phyloP scores from a whole-genome alignment of 441 rosid genomes.

The Populus hybrid region DNA sequence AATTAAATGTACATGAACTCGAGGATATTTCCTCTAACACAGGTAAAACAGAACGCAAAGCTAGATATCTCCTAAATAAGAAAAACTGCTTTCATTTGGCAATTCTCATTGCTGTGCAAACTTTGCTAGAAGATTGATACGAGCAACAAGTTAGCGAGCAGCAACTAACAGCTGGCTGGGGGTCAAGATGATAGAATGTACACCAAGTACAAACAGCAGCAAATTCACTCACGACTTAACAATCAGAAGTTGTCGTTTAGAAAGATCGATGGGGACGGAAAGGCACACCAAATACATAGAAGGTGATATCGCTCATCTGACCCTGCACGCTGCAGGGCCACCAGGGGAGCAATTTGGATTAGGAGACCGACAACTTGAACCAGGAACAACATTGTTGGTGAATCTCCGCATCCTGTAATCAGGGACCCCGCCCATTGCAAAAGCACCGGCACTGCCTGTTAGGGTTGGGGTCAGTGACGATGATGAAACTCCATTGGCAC shows the following conservation, averaged over 20 bases:
- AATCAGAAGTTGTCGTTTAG: conserved; percentile 31
- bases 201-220: conserved; percentile 30
- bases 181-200: conserved; percentile 22
- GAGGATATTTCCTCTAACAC: not conserved
- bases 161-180: conserved; percentile 27
- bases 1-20: not conserved
- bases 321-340: conserved; percentile 73
- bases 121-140: conserved; percentile 28
- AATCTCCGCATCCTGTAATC: conserved; percentile 63
- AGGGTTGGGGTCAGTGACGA: conserved; percentile 35
- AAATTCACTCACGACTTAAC: conserved; percentile 36
- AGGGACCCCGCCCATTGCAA: conserved; percentile 73
- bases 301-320: conserved; percentile 52
- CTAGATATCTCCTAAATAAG: not conserved
- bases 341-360: conserved; percentile 76
- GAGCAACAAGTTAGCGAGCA: conserved; percentile 28
- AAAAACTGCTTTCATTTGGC: conserved; percentile 10
- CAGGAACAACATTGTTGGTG: conserved; percentile 72
- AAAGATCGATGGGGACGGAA: conserved; percentile 21
- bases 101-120: conserved; percentile 14
- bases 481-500: conserved; percentile 37
- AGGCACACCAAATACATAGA: conserved; percentile 41
- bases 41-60: too few species aligned
- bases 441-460: conserved; percentile 38
- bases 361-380: conserved; percentile 75